Conservation (phyloP, 305 asterid genomes). For the Withania somnifera region DNA sequence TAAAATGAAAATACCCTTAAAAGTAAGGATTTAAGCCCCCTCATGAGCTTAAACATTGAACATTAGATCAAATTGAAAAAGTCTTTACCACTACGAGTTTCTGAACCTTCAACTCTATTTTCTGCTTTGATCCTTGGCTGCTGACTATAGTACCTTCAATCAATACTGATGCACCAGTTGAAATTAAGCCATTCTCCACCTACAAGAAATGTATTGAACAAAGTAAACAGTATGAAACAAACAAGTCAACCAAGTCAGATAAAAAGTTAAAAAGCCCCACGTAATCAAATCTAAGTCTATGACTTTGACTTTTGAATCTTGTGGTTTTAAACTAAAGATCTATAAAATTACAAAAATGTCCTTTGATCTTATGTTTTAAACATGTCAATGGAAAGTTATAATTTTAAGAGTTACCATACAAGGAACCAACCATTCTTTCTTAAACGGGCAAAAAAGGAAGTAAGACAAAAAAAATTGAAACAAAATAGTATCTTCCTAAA, state of each 20-base stretch:
- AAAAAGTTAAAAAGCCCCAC: not conserved
- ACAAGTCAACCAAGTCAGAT: not conserved
- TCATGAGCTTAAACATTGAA: not conserved
- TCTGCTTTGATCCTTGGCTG: slow-evolving; percentile 96
- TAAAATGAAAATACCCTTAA: not conserved
- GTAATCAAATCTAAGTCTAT: not conserved
- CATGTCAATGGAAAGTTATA: too few species aligned
- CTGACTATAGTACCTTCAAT: slow-evolving; percentile 63
- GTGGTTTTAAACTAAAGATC: too few species aligned
- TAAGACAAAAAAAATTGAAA: too few species aligned
- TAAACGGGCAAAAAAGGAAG: too few species aligned
- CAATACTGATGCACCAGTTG: slow-evolving; percentile 88
- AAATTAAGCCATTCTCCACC: slow-evolving; percentile 66
- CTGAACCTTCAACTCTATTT: slow-evolving; percentile 72
- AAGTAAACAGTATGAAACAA: not conserved
- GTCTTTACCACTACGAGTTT: slow-evolving; percentile 64
- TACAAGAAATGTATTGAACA: slow-evolving; percentile 13
- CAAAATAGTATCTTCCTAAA: not conserved
- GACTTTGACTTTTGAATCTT: too few species aligned
- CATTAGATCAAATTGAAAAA: not conserved
- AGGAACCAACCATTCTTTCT: too few species aligned
- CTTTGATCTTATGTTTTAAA: too few species aligned
- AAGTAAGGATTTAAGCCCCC: not conserved
- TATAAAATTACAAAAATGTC: too few species aligned
- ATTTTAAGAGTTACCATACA: too few species aligned